Conservation (phyloP, 192 early-diverging fungal genomes). For the Backusella luteola region DNA sequence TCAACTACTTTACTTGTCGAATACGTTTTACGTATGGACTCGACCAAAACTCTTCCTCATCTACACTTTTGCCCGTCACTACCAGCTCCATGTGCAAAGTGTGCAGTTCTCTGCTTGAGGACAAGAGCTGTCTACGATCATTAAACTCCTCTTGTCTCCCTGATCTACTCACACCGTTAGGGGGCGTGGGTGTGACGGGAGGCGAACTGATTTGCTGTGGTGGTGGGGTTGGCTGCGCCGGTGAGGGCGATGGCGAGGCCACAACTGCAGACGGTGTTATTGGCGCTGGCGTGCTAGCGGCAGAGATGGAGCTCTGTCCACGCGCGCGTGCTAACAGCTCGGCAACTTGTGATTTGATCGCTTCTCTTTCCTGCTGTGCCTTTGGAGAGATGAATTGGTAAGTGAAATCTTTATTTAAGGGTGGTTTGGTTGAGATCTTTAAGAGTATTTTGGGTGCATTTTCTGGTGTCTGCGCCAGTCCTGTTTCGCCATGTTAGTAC, state of each 20-base stretch:
- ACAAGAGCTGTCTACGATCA: constrained; percentile 59
- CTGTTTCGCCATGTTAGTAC: background rate
- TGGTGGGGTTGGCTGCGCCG: constrained; percentile 7
- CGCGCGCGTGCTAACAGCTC: constrained; percentile 26
- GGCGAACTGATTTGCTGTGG: constrained; percentile 1
- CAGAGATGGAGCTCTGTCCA: constrained; percentile 5
- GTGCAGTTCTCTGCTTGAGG: constrained; percentile 64
- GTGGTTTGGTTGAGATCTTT: constrained; percentile 30
- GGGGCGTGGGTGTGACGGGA: background rate
- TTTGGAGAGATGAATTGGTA: constrained; percentile 31
- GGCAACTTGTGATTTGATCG: constrained; percentile 30
- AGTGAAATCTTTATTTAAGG: constrained; percentile 26
- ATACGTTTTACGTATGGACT: constrained; percentile 58
- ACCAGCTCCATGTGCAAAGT: constrained; percentile 79
- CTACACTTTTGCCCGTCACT: constrained; percentile 58
- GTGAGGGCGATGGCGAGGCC: background rate
- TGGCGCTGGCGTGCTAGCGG: constrained; percentile 11
- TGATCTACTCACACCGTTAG: background rate
- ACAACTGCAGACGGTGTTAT: constrained; percentile 4
- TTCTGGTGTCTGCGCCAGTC: constrained; percentile 26
- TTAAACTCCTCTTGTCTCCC: constrained; percentile 56
- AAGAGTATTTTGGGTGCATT: constrained; percentile 18
- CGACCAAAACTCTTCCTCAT: constrained; percentile 95
- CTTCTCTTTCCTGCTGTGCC: constrained; percentile 27
- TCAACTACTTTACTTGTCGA: constrained; percentile 25